A percentile compares a stretch with the other conserved stretches of the same genome.
Conservation (phyloP, 208 protist species). For the Borovskyia barvae region DNA sequence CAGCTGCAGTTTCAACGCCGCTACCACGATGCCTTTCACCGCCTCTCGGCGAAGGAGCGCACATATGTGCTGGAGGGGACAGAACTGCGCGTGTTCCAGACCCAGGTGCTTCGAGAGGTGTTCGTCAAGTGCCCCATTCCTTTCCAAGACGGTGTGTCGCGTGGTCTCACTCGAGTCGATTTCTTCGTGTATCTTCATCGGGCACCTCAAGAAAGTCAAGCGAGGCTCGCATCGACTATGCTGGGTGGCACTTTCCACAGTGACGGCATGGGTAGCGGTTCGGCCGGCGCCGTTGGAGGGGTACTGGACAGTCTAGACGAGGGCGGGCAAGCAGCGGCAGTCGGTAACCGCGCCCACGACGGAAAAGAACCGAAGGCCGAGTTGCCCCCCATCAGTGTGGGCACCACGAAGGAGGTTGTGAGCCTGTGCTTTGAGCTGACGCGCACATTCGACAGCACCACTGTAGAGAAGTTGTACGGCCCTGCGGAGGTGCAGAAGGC, state of each 20-base stretch:
- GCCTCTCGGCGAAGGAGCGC: conserved; percentile 25
- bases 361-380: conserved; percentile 4
- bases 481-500: conserved; percentile 55
- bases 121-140: conserved; percentile 48
- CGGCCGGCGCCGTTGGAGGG: not conserved
- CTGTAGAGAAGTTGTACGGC: conserved; percentile 49
- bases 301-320: conserved; percentile 20
- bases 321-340: not conserved
- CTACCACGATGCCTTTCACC: conserved; percentile 22
- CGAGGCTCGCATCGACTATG: not conserved
- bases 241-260: conserved; percentile 3
- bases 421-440: conserved; percentile 55
- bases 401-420: conserved; percentile 67
- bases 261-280: not conserved
- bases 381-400: conserved; percentile 45
- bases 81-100: conserved; percentile 47
- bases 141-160: conserved; percentile 32
- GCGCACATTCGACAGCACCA: conserved; percentile 47
- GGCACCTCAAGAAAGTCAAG: conserved; percentile 39
- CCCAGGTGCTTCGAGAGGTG: conserved; percentile 50
- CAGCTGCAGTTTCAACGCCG: conserved; percentile 61
- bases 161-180: conserved; percentile 58
- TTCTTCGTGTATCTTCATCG: conserved; percentile 69
- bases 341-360: not conserved
- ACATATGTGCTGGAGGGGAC: conserved; percentile 40